A percentile compares a stretch with the other conserved stretches of the same genome.
Conservation (phyloP, 805 yeast genomes). For the Lipomyces lipofer region DNA sequence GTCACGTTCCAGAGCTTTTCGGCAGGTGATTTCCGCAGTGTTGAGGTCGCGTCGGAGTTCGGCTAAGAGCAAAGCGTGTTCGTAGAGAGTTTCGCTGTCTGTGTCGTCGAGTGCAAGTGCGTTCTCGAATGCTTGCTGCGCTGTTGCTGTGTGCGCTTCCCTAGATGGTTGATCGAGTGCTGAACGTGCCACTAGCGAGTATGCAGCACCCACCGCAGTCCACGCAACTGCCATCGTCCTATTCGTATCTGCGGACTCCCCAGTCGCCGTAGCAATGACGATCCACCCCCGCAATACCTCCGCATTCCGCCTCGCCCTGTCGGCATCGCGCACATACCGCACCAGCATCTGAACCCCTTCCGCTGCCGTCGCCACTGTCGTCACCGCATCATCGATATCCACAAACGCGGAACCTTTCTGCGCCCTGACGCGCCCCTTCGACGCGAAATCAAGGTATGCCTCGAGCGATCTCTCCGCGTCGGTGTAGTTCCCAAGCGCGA, state of each 20-base stretch:
- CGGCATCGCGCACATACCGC: conserved; percentile 17
- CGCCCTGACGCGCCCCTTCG: conserved; percentile 24
- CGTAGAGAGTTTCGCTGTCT: conserved; percentile 12
- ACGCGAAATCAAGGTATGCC: conserved; percentile 23
- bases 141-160: conserved; percentile 1
- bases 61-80: conserved; percentile 19
- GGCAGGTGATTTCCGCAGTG: conserved; percentile 14
- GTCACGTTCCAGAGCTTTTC: conserved; percentile 19
- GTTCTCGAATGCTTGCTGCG: conserved; percentile 16
- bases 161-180: conserved; percentile 11
- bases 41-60: conserved; percentile 12
- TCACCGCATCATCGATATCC: conserved; percentile 21
- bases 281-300: conserved; percentile 24
- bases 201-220: conserved; percentile 27
- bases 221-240: conserved; percentile 14
- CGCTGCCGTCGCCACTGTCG: conserved; percentile 14
- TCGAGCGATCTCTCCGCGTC: conserved; percentile 27
- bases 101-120: conserved; percentile 9
- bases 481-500: conserved; percentile 20
- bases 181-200: conserved; percentile 14
- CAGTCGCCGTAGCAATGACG: neutral
- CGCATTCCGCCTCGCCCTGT: conserved; percentile 12
- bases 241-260: neutral
- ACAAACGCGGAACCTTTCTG: conserved; percentile 21
- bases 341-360: conserved; percentile 26